These are phyloP conservation scores for Botrytis medusae DNA, from an alignment of 2,329 filamentous ascomycete genomes.

Conservation along the genomic window DNA sequence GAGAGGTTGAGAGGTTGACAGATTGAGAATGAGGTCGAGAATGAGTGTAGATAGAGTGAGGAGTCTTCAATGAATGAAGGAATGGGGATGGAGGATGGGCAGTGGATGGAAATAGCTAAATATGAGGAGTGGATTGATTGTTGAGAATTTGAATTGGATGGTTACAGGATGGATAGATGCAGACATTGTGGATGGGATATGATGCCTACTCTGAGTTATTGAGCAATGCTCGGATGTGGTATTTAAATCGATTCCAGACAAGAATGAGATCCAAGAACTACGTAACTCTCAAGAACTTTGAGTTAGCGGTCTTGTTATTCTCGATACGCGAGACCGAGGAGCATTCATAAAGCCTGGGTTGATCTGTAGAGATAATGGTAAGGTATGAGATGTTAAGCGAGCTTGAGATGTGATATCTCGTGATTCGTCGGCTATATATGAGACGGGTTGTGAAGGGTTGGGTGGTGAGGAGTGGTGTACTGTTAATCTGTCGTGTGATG, in stretches of 20 bases:
- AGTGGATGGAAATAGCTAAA: too few relatives aligned
- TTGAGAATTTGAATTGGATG: too few relatives aligned
- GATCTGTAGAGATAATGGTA: not conserved
- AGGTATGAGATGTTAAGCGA: not conserved
- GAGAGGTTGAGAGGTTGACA: too few relatives aligned
- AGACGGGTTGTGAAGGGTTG: not conserved
- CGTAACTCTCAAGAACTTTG: not conserved
- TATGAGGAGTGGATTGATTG: too few relatives aligned
- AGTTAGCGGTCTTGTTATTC: not conserved
- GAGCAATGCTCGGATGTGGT: too few relatives aligned
- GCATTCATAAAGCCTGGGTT: not conserved
- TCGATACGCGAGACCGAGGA: not conserved
- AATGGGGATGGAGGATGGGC: too few relatives aligned
- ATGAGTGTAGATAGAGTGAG: too few relatives aligned
- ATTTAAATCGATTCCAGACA: rapidly evolving
- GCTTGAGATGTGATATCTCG: not conserved
- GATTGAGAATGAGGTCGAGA: too few relatives aligned
- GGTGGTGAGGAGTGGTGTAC: not conserved
- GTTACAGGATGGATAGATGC: too few relatives aligned
- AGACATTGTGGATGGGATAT: rapidly evolving
- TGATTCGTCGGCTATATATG: not conserved
- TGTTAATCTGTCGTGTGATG: not conserved
- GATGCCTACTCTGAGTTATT: not conserved
- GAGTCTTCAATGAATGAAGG: too few relatives aligned
- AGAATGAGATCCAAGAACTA: not conserved